Base-by-base conservation (phyloP, 192 early-diverging fungal species). In the Powellomyces hirtus region DNA sequence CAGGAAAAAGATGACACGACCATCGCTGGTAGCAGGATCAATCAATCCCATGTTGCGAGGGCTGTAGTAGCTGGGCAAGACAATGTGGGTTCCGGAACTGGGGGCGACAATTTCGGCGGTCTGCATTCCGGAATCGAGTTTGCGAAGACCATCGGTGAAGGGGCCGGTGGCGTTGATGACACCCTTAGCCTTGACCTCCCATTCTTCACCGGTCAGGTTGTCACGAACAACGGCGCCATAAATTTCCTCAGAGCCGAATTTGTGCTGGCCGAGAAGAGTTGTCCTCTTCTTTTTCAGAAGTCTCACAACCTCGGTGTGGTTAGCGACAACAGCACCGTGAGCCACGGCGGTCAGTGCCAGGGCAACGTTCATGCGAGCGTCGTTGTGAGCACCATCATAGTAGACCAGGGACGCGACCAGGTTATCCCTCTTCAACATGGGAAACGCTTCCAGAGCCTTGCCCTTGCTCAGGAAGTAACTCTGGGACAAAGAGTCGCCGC, bases 311-410 rank as follows among this genome's bases (percentile, higher is more conserved):
- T 98, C 96, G 56, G 89, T 88, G 66, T 98, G 94, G 81, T 98
- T 98, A 52, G 91, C 90, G 45, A 96, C 88, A 31, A 88, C 88
- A 8, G 96, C 96, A 59, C 96, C 96, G 62, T 96, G 89, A 4
- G 86, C 84, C 1, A 89, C 89, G 11, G 96, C 94, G 0, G 96
- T 96, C 59, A 96, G 81, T 2, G 91, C 93, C 31, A 98, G 78
- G 1, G 94, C 91, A 1, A 95, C 92, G 75, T 96, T 96, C 96
- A 98, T 96, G 46, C 96, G 85, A 1, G 94, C 91, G 58, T 98
- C 96, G 79, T 98, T 98, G 76, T 98, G 96, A 61, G 95, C 94
- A 45, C 93, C 88, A 76, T 98, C 96, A 79, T 94, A 98, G 73
- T 96, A 98, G 26, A 98, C 91, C 68, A 98, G 77, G 18, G 94